Conservation (phyloP, 305 asterid genomes). For the Ilex paraguariensis region DNA sequence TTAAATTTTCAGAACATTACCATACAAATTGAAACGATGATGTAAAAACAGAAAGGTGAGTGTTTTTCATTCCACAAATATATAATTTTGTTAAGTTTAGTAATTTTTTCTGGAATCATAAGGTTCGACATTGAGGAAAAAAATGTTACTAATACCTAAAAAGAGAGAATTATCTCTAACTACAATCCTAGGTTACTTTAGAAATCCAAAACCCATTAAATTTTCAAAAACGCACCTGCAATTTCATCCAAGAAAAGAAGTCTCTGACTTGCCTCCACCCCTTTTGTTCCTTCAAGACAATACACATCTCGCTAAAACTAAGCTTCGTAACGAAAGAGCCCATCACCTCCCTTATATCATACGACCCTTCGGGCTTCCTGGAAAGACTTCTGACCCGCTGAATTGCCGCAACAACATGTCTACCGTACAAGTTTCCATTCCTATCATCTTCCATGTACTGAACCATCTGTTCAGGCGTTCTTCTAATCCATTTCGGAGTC, state of each 20-base stretch:
- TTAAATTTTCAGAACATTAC: no score
- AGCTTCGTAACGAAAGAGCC: slow-evolving; percentile 80
- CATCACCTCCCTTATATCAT: slow-evolving; percentile 81
- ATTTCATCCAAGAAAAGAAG: slow-evolving; percentile 89
- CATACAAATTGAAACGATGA: no score
- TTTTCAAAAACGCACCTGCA: slow-evolving; percentile 52
- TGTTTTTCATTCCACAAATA: no score
- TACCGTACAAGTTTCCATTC: slow-evolving; percentile 79
- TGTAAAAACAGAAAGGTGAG: no score
- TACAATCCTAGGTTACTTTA: no score
- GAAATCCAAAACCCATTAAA: no score
- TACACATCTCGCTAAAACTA: slow-evolving; percentile 84
- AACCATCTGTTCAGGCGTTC: slow-evolving; percentile 91
- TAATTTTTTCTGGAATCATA: no score
- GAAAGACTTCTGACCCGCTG: slow-evolving; percentile 74
- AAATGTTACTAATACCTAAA: no score
- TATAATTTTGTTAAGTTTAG: no score
- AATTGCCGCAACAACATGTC: slow-evolving; percentile 90
- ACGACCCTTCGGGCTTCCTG: slow-evolving; percentile 54
- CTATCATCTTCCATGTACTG: slow-evolving; percentile 85
- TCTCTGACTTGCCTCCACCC: slow-evolving; percentile 93
- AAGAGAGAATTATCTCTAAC: no score
- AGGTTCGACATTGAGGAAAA: no score
- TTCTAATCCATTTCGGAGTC: slow-evolving; percentile 86
- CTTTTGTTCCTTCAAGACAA: slow-evolving; percentile 87